A percentile compares a stretch with the other conserved stretches of the same genome.
These are phyloP conservation scores for Daldinia concentrica DNA, from an alignment of 495 filamentous ascomycete species.

Conservation along the genomic window DNA sequence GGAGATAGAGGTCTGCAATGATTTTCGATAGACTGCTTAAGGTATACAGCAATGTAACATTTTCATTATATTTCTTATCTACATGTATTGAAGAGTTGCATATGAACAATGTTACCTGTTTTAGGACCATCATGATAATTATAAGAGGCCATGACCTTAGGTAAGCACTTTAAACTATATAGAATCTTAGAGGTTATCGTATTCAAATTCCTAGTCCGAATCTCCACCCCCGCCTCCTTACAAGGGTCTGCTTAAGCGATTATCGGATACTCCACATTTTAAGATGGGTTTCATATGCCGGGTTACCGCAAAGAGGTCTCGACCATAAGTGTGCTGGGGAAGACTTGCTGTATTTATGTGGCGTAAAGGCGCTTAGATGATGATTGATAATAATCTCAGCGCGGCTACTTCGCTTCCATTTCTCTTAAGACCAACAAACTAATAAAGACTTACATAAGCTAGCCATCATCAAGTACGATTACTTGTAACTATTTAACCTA, in stretches of 20 bases:
- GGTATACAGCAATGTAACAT: slow-evolving; percentile 11
- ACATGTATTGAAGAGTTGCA: neutral
- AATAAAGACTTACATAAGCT: neutral
- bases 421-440: neutral
- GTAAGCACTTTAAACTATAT: neutral
- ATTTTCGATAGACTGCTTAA: slow-evolving; percentile 5
- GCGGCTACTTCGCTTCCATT: neutral
- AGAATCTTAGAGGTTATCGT: neutral
- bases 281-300: neutral
- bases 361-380: neutral
- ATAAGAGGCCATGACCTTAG: neutral
- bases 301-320: neutral
- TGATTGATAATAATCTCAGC: neutral
- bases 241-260: neutral
- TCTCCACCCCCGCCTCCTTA: neutral
- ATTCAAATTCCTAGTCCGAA: neutral
- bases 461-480: neutral
- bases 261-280: neutral
- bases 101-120: neutral
- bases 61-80: neutral
- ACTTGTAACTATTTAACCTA: neutral
- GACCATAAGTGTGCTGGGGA: neutral
- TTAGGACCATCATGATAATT: neutral
- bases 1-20: neutral
- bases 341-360: neutral